Evolutionary conservation across 192 early-diverging fungal genomes (phyloP), one percentile per base, ranked within the genome.

Genomic region (Haplosporangium gracile): DNA sequence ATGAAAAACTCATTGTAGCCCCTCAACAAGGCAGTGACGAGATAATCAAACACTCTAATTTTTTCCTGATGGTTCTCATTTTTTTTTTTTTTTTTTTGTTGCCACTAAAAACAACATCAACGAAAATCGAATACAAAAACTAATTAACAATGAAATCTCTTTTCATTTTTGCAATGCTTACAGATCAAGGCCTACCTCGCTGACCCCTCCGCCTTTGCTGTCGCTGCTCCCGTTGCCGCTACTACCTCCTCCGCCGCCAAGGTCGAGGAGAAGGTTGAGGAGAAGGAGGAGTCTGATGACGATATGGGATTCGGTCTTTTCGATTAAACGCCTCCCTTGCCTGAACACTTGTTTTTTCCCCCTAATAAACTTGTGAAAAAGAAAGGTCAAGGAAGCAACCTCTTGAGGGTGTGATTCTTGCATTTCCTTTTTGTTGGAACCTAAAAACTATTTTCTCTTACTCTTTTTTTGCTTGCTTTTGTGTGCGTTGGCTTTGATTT

Each of bases 221-320:
- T 93, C 51, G 96, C 95, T 79, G 97, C 96, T 65, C 86, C 95
- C 74, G 89, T 93, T 82, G 96, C 93, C 72, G 92, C 94, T 71
- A 90, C 94, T 60, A 82, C 93, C 72, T 29, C 92, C 75, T 92
- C 89, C 72, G 75, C 90, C 70, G 87, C 90, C 57, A 92, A 93
- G 68, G 90, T 91, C 39, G 91, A 89, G 39, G 91, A 89, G 76
- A 94, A 90, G 78, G 88, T 92, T 55, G 95, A 94, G 81, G 93
- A 95, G 79, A 94, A 95, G 90, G 95, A 95, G 83, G 95, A 96
- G 90, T 90, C 90, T 40, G 96, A 97, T 84, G 96, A 96, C 68
- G 96, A 97, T 89, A 96, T 98, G 95, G 97, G 96, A 89, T 95
- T 97, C 88, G 97, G 96, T 93, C 93, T 96, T 76, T 97, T 96